Conservation (phyloP, 345 rosid species). For the Luvunga scandens region DNA sequence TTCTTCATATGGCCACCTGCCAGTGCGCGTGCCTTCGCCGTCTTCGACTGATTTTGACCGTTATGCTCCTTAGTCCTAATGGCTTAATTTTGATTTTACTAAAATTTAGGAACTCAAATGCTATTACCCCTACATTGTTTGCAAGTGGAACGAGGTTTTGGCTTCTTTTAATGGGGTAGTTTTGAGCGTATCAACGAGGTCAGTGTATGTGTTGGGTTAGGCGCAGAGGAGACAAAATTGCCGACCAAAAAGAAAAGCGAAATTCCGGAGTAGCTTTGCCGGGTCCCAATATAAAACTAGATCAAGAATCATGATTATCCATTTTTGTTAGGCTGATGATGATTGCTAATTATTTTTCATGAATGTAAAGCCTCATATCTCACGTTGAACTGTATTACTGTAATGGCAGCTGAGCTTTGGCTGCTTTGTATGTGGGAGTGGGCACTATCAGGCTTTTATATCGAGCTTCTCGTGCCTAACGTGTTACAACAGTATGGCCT, state of each 20-base stretch:
- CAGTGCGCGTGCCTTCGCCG: neutral
- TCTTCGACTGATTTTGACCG: neutral
- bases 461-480: neutral
- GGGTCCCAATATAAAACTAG: neutral
- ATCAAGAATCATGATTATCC: neutral
- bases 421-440: neutral
- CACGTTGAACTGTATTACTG: neutral
- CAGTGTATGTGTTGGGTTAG: conserved; percentile 16
- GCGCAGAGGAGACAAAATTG: conserved; percentile 34
- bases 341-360: neutral
- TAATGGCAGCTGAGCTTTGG: neutral
- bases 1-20: neutral
- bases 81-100: too few relatives aligned
- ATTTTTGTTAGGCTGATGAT: neutral
- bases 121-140: neutral
- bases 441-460: too few relatives aligned
- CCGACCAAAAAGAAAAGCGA: conserved; percentile 7
- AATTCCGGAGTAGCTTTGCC: neutral
- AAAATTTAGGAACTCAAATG: neutral
- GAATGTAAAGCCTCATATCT: neutral
- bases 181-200: conserved; percentile 4
- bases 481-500: neutral
- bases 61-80: too few relatives aligned
- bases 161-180: neutral
- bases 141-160: neutral